A percentile compares a stretch with the other conserved stretches of the same genome.
Conservation (phyloP, 495 filamentous ascomycete species). For the Aspergillus diversus region DNA sequence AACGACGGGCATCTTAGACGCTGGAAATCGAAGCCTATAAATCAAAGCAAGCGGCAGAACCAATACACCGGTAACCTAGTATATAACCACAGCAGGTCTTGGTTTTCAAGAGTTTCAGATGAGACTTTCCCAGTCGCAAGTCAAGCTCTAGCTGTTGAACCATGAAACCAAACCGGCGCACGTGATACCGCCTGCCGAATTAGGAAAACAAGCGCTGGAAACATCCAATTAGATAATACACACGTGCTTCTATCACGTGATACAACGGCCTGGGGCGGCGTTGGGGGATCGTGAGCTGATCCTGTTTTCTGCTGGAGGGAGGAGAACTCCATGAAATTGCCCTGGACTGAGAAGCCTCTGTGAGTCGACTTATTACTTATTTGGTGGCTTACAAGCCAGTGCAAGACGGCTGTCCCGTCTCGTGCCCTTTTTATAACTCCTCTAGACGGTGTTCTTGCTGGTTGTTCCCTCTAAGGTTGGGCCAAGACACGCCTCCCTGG, state of each 20-base stretch:
- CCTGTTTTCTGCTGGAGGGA: slow-evolving; percentile 31
- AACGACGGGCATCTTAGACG: slow-evolving; percentile 65
- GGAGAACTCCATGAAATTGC: slow-evolving; percentile 36
- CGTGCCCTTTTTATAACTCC: slow-evolving; percentile 32
- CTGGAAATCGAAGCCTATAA: slow-evolving; percentile 3
- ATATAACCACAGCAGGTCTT: neutral
- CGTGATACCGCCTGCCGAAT: slow-evolving; percentile 27
- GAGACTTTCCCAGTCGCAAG: slow-evolving; percentile 17
- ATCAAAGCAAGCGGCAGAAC: neutral
- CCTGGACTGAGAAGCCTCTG: slow-evolving; percentile 30
- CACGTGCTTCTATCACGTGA: slow-evolving; percentile 28
- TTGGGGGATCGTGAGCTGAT: slow-evolving; percentile 29
- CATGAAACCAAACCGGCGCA: slow-evolving; percentile 21
- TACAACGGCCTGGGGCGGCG: slow-evolving; percentile 23
- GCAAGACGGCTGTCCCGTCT: slow-evolving; percentile 43
- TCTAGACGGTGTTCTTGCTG: slow-evolving; percentile 34
- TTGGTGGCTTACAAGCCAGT: slow-evolving; percentile 38
- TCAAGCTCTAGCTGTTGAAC: slow-evolving; percentile 19
- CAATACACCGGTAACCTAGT: neutral
- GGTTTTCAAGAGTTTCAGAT: neutral
- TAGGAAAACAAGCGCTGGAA: neutral
- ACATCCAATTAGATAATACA: slow-evolving; percentile 17
- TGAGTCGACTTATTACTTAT: slow-evolving; percentile 30
- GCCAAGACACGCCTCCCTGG: slow-evolving; percentile 44
- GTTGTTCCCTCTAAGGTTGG: slow-evolving; percentile 36